Percentiles rank a stretch among this genome's conserved stretches.
Conservation (phyloP, 2,329 filamentous ascomycete genomes). For the Elsinoe ampelina region DNA sequence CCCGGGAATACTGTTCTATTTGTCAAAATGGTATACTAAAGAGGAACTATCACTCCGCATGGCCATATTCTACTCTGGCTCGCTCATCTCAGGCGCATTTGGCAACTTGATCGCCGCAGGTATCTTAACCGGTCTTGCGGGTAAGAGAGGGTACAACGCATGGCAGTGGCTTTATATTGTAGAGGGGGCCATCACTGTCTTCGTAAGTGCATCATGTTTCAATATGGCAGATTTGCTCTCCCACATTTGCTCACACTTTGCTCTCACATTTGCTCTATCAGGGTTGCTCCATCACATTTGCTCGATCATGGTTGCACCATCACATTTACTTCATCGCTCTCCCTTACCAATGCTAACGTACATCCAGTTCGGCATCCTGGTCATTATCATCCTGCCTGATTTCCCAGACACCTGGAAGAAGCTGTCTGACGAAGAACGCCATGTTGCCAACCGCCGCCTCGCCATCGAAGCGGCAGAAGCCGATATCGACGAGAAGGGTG, state of each 20-base stretch:
- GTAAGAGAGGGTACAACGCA: slow-evolving; percentile 45
- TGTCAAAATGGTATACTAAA: slow-evolving; percentile 59
- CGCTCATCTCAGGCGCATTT: slow-evolving; percentile 62
- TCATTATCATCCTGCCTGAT: slow-evolving; percentile 24
- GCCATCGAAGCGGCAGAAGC: slow-evolving; percentile 43
- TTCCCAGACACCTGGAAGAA: slow-evolving; percentile 38
- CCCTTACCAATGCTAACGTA: slow-evolving; percentile 40
- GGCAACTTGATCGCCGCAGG: slow-evolving; percentile 52
- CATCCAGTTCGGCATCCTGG: slow-evolving; percentile 42
- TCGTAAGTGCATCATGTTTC: slow-evolving; percentile 39
- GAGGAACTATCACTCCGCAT: slow-evolving; percentile 59
- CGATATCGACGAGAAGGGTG: slow-evolving; percentile 40
- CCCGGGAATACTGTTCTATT: slow-evolving; percentile 45
- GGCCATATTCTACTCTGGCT: slow-evolving; percentile 58
- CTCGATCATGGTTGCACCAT: too few relatives aligned
- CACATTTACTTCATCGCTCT: too few relatives aligned
- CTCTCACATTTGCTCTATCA: too few relatives aligned
- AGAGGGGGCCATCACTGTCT: slow-evolving; percentile 57
- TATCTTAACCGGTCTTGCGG: slow-evolving; percentile 57
- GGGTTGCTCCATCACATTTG: too few relatives aligned
- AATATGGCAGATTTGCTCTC: slow-evolving; percentile 1
- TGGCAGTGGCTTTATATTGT: slow-evolving; percentile 60
- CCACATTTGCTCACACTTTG: too few relatives aligned
- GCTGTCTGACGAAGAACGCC: slow-evolving; percentile 35
- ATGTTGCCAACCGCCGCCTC: slow-evolving; percentile 40